Percentiles rank a stretch among this genome's conserved stretches.
Conservation (phyloP, 2,329 filamentous ascomycete genomes). For the Cryphonectria radicalis region DNA sequence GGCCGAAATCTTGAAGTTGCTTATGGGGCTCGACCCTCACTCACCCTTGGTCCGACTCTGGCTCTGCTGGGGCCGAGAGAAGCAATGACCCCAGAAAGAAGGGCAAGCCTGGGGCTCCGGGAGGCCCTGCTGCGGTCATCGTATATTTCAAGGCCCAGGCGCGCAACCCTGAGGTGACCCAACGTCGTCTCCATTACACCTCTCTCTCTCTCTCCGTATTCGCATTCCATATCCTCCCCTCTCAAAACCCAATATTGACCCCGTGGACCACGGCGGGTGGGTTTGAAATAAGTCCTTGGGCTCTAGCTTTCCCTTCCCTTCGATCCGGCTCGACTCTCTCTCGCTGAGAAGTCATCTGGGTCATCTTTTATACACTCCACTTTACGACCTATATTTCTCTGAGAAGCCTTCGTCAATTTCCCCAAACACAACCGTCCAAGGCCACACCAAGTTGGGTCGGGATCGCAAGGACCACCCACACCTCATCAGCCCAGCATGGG, state of each 20-base stretch:
- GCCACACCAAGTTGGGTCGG: neutral
- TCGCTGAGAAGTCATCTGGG: neutral
- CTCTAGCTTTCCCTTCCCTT: neutral
- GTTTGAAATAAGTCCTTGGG: neutral
- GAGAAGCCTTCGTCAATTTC: neutral
- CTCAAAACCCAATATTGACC: neutral
- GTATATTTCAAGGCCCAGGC: constrained; percentile 25
- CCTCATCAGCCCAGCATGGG: constrained; percentile 35
- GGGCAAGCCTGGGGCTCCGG: constrained; percentile 19
- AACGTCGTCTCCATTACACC: neutral
- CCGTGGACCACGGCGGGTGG: neutral
- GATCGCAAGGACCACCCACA: neutral
- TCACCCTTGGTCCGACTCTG: constrained; percentile 25
- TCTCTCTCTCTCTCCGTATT: neutral
- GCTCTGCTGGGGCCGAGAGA: constrained; percentile 29
- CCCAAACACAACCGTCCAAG: neutral
- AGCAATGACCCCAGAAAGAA: constrained; percentile 28
- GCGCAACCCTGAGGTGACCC: constrained; percentile 3
- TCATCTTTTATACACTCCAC: neutral
- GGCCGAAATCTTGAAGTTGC: constrained; percentile 28
- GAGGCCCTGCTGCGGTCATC: constrained; percentile 7
- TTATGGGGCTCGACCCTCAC: constrained; percentile 30
- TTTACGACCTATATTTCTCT: neutral
- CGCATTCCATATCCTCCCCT: neutral
- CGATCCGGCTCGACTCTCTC: neutral